Evolutionary conservation across 495 filamentous ascomycete species (phyloP), one percentile per base, ranked within the genome.

Genomic region (Penicillium tannophilum): DNA sequence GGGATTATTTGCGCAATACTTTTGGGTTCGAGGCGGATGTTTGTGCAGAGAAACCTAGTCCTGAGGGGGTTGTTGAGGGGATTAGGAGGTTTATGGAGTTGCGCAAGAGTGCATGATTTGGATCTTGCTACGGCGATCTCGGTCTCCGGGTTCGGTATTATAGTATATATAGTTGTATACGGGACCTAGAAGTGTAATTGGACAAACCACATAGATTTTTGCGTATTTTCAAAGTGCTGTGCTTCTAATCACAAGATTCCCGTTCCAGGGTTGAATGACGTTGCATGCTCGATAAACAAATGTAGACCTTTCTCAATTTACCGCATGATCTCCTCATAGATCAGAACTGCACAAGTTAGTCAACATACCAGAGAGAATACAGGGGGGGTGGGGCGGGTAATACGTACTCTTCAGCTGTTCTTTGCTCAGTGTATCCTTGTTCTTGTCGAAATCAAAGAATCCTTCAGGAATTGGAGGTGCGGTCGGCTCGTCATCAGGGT

Each of bases 401-500:
- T n/a, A 78, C 85, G 74, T 71, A 90, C 88, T 68, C 82, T 97
- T 97, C 75, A 99, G 74, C 77, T 99, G 90, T 75, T 99, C 95
- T 80, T 99, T 99, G 81, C 89, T 96, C 62, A 99, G 80, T 59
- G 88, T 92, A 73, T 99, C 95, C 87, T 99, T 99, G 80, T 96
- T 94, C 83, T 97, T 96, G 79, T 99, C 95, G 71, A 99, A 99
- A 75, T 98, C 94, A 74, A 99, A 99, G 84, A 99, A 99, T 68
- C 95, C 92, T 67, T 97, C 92, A 0, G 95, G 95, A 64, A 99
- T 99, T 16, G 95, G 92, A 12, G 90, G 87, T 11, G 95, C 95
- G 16, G 91, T 97, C 42, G 95, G 95, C 84, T 99, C 95, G 73
- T 99, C 95, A 63, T 98, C 95, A 16, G 95, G 95, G 71, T 99